A percentile compares a stretch with the other conserved stretches of the same genome.
Conservation (phyloP, 2,329 filamentous ascomycete genomes). For the Polychaeton citri region DNA sequence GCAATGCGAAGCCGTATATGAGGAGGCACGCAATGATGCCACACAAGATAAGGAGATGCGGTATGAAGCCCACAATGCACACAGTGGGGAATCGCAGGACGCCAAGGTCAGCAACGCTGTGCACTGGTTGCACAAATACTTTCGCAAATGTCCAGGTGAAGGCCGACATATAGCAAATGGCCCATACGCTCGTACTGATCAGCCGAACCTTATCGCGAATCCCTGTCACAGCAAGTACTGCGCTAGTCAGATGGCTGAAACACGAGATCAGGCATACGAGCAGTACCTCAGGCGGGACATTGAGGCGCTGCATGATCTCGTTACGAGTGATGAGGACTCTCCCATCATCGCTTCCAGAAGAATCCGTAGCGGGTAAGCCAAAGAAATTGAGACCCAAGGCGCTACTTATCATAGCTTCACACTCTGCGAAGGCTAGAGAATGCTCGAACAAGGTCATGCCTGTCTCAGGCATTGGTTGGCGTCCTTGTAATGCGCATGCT, state of each 20-base stretch:
- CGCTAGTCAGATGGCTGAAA: constrained; percentile 78
- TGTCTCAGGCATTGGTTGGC: constrained; percentile 67
- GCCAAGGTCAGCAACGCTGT: constrained; percentile 49
- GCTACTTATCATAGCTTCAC: constrained; percentile 73
- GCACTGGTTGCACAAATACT: constrained; percentile 30
- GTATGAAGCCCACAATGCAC: constrained; percentile 87
- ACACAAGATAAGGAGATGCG: constrained; percentile 72
- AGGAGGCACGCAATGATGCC: constrained; percentile 63
- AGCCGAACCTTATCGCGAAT: constrained; percentile 70
- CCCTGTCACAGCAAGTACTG: constrained; percentile 66
- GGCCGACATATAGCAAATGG: constrained; percentile 73
- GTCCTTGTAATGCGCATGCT: constrained; percentile 75
- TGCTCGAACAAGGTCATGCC: constrained; percentile 96
- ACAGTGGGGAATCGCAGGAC: constrained; percentile 83
- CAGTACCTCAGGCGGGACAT: constrained; percentile 79
- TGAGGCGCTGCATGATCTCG: constrained; percentile 60
- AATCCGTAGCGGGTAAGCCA: constrained; percentile 30
- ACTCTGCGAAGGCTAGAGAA: constrained; percentile 88
- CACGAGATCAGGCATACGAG: constrained; percentile 77
- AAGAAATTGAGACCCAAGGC: constrained; percentile 66
- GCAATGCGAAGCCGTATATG: constrained; percentile 67
- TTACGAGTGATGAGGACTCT: constrained; percentile 14
- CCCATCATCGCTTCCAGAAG: constrained; percentile 12
- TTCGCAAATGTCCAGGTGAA: constrained; percentile 62
- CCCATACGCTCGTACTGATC: constrained; percentile 79